Conservation (phyloP, 257 asterid genomes). For the Capsicum chinense region DNA sequence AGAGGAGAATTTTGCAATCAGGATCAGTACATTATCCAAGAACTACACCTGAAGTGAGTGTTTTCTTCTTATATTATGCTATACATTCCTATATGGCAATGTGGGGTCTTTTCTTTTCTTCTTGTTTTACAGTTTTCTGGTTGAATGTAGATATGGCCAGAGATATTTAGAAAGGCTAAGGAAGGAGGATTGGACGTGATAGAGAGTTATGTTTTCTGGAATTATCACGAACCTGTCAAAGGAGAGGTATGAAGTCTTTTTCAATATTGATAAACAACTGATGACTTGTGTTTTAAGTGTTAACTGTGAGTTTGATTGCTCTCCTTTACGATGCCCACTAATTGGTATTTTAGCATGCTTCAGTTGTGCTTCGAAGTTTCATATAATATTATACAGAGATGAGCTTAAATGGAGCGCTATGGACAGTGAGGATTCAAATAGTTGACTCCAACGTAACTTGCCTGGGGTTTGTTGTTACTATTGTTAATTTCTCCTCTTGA, state of each 20-base stretch:
- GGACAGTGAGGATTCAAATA: background rate
- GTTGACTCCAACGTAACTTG: background rate
- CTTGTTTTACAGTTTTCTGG: background rate
- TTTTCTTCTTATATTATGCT: background rate
- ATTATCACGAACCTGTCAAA: conserved; percentile 75
- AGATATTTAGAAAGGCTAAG: conserved; percentile 64
- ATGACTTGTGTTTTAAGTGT: background rate
- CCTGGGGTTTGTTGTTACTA: background rate
- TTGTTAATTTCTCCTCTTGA: background rate
- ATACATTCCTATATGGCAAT: background rate
- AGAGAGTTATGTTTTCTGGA: conserved; percentile 88
- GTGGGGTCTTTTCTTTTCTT: background rate
- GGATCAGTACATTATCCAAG: conserved; percentile 89
- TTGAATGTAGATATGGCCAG: conserved; percentile 69
- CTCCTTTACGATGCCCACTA: background rate
- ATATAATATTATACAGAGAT: background rate
- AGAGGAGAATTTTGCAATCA: conserved; percentile 73
- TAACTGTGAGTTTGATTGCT: background rate
- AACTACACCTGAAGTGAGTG: conserved; percentile 75
- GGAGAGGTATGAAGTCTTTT: conserved; percentile 56
- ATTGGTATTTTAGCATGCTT: background rate
- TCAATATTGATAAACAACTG: background rate
- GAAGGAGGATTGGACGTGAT: conserved; percentile 92
- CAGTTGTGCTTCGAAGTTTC: background rate
- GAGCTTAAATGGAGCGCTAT: background rate